Percentiles rank a stretch among this genome's conserved stretches.
These are phyloP conservation scores for Lactarius sanguifluus DNA, from an alignment of 768 basidiomycete species.

Conservation along the genomic window DNA sequence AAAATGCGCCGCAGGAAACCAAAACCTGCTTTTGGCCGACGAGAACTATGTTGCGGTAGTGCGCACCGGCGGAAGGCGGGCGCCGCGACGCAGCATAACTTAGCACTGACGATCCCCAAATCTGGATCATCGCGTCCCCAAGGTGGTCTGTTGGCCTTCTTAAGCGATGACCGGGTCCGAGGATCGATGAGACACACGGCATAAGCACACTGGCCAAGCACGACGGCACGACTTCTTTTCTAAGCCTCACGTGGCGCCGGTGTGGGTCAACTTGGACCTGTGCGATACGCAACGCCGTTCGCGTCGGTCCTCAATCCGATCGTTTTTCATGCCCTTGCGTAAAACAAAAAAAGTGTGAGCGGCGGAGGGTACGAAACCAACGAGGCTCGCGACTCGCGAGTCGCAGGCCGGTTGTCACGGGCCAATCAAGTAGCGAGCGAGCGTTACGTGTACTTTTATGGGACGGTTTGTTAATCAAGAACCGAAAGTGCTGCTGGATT, in stretches of 20 bases:
- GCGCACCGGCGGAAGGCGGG: neutral
- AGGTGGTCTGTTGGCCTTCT: neutral
- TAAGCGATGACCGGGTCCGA: constrained; percentile 12
- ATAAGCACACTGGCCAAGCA: neutral
- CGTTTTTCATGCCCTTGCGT: neutral
- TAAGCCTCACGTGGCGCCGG: neutral
- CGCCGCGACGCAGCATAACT: neutral
- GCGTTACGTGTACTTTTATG: neutral
- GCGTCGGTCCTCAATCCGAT: neutral
- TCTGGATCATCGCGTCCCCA: neutral
- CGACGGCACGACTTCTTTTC: neutral
- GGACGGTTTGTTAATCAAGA: neutral
- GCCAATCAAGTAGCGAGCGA: constrained; percentile 18
- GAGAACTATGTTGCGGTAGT: neutral
- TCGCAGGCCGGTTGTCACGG: constrained; percentile 15
- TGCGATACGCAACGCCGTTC: neutral
- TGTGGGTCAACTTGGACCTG: neutral
- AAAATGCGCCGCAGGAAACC: neutral
- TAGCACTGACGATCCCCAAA: neutral
- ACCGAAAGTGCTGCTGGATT: neutral
- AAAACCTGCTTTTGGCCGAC: neutral
- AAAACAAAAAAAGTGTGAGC: neutral
- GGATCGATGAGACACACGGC: constrained; percentile 3
- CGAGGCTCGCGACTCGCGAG: neutral
- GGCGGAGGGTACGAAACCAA: neutral